These are phyloP conservation scores for Monosporascus sp. DNA, from an alignment of 2,329 filamentous ascomycete genomes.

Conservation along the genomic window DNA sequence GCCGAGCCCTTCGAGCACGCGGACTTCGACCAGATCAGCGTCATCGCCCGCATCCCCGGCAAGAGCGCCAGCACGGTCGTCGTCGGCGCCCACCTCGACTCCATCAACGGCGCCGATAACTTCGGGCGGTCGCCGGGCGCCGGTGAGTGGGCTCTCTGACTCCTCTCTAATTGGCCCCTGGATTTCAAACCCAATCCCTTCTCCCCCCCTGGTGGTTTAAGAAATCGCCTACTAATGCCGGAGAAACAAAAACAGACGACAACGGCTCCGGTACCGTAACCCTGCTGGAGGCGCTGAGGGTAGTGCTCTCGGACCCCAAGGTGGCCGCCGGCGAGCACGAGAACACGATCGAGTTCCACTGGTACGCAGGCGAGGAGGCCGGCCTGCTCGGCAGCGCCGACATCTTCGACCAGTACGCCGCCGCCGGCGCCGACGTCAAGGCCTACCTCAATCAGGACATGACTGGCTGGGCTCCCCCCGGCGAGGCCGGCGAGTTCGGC, in stretches of 20 bases:
- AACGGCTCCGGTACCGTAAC: constrained; percentile 87
- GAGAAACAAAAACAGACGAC: constrained; percentile 71
- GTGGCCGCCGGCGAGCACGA: constrained; percentile 62
- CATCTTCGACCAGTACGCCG: constrained; percentile 31
- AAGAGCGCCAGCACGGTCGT: constrained; percentile 74
- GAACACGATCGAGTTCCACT: constrained; percentile 89
- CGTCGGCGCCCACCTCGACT: constrained; percentile 84
- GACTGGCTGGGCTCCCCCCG: constrained; percentile 28
- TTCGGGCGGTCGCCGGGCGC: constrained; percentile 53
- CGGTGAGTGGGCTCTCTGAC: background rate
- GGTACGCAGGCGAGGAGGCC: constrained; percentile 69
- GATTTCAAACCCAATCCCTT: background rate
- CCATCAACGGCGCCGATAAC: constrained; percentile 85
- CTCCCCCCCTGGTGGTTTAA: background rate
- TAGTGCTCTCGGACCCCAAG: constrained; percentile 64
- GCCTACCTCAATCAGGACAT: constrained; percentile 38
- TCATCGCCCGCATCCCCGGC: constrained; percentile 84
- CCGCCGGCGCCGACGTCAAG: constrained; percentile 24
- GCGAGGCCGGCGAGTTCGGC: constrained; percentile 20
- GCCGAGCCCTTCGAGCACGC: constrained; percentile 66
- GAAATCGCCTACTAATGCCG: background rate
- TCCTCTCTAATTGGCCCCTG: too few relatives aligned
- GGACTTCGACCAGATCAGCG: constrained; percentile 75
- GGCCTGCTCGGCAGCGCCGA: constrained; percentile 66
- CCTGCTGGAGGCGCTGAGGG: constrained; percentile 79